Evolutionary conservation across 164 flowering plant genomes (phyloP), one percentile per base, ranked within the genome.

Genomic region (Vitis vinifera): DNA sequence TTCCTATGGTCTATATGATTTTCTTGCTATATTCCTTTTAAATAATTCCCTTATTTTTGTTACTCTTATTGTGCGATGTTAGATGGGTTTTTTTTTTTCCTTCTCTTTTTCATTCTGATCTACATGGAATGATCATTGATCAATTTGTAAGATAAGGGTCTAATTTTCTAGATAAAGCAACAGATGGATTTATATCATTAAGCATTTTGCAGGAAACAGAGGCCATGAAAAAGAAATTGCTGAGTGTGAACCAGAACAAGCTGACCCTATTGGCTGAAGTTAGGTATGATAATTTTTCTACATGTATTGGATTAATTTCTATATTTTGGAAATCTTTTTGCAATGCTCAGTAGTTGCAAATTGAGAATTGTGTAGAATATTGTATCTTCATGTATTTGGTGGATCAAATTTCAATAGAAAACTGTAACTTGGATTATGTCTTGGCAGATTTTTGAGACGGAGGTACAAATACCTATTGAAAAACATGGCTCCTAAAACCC

Each of bases 181-280:
- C 48, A 37, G 23, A 62, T 48, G 67, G 47, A 49, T 47, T 65
- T 48, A 72, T 30, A 11, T 59, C 9, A 15, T 9, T 29, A 10
- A 13, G 23, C 30, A 30, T 70, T 66, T 74, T 48, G 23, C 88
- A 92, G 98, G 98, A 91, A 69, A 82, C 83, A 1, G 81, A 80
- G 51, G 80, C 76, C 63, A 76, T 61, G 76, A 84, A 72, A 76
- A 80, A 50, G 76, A 84, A 75, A 70, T 75, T 93, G 75, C 76
- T 71, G 70, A 75, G 58, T 51, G 68, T 76, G 64, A 85, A 85
- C 55, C 79, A 77, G 71, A 84, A 73, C 75, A 88, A 80, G 65
- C 11, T 72, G 60, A 84, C 75, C 29, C 84, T 93, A 13, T 30
- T 73, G 51, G 90, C 92, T 47, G 98, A 93, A 93, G 93, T 93